Evolutionary conservation across 345 rosid species (phyloP).

Genomic region (Nasturtium officinale): DNA sequence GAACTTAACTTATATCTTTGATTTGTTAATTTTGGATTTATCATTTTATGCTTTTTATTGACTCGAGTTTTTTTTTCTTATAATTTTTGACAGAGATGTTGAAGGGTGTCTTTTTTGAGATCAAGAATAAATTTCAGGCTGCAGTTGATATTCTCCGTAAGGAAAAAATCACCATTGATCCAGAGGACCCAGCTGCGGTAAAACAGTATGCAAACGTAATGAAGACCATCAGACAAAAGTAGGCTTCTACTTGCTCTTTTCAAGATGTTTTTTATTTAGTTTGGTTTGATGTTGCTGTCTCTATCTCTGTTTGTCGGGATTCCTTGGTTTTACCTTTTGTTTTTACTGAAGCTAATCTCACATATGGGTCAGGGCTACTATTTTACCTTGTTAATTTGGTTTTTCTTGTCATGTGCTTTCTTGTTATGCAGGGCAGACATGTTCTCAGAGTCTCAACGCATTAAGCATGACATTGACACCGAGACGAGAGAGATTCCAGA

Average conservation of each 20-base stretch:
- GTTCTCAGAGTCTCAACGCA: constrained; percentile 83
- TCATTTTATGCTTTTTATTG: background rate
- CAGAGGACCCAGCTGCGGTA: constrained; percentile 89
- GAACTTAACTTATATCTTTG: background rate
- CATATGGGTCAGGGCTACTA: background rate
- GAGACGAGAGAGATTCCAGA: constrained; percentile 76
- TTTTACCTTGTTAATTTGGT: constrained; percentile 18
- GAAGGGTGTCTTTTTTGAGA: constrained; percentile 84
- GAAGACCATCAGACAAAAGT: constrained; percentile 93
- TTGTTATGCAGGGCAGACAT: constrained; percentile 72
- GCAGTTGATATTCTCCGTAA: constrained; percentile 77
- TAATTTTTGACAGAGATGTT: constrained; percentile 66
- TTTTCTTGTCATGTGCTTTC: constrained; percentile 15
- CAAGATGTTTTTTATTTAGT: background rate
- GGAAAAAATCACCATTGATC: constrained; percentile 92
- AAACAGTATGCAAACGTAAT: constrained; percentile 82
- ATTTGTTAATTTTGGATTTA: background rate
- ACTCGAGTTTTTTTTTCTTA: constrained; percentile 9
- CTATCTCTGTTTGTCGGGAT: no score
- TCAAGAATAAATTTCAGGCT: constrained; percentile 78
- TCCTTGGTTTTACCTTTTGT: background rate
- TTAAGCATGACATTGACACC: constrained; percentile 61
- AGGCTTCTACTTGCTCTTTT: constrained; percentile 35
- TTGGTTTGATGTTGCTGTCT: background rate
- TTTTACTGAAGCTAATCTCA: background rate